A percentile compares a stretch with the other conserved stretches of the same genome.
These are phyloP conservation scores for Aspergillus versicolor DNA, from an alignment of 2,329 filamentous ascomycete genomes.

Conservation along the genomic window DNA sequence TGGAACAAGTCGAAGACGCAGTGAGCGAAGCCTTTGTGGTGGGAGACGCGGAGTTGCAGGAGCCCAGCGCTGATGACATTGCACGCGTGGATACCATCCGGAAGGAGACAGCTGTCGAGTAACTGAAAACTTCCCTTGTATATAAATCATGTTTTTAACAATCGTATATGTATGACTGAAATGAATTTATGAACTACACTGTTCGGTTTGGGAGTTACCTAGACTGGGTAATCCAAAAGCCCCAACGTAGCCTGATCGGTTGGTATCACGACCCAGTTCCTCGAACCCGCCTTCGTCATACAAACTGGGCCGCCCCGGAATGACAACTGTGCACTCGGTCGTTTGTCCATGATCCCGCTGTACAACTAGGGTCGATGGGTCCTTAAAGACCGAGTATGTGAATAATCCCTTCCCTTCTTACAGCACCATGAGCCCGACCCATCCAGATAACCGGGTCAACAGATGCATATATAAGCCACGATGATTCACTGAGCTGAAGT, in stretches of 20 bases:
- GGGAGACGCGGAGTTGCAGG: constrained; percentile 26
- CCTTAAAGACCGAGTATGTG: not conserved
- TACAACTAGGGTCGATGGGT: not conserved
- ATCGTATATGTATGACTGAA: not conserved
- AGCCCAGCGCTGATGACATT: constrained; percentile 31
- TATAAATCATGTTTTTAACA: too few relatives aligned
- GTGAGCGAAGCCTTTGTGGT: constrained; percentile 29
- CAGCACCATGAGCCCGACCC: too few relatives aligned
- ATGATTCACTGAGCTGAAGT: too few relatives aligned
- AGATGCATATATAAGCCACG: too few relatives aligned
- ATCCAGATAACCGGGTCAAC: too few relatives aligned
- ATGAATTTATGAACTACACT: not conserved
- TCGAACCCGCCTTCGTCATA: not conserved
- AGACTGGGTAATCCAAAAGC: too few relatives aligned
- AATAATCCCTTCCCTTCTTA: too few relatives aligned
- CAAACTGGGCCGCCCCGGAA: not conserved
- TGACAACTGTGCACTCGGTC: not conserved
- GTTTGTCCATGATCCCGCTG: not conserved
- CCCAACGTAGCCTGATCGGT: too few relatives aligned
- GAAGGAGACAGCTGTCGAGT: constrained; percentile 20
- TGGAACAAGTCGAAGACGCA: constrained; percentile 38
- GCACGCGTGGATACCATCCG: constrained; percentile 27
- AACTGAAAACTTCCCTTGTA: not conserved
- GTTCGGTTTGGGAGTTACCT: too few relatives aligned
- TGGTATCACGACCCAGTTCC: too few relatives aligned